These are phyloP conservation scores for Boletus reticulatus DNA, from an alignment of 768 basidiomycete genomes.

Conservation along the genomic window DNA sequence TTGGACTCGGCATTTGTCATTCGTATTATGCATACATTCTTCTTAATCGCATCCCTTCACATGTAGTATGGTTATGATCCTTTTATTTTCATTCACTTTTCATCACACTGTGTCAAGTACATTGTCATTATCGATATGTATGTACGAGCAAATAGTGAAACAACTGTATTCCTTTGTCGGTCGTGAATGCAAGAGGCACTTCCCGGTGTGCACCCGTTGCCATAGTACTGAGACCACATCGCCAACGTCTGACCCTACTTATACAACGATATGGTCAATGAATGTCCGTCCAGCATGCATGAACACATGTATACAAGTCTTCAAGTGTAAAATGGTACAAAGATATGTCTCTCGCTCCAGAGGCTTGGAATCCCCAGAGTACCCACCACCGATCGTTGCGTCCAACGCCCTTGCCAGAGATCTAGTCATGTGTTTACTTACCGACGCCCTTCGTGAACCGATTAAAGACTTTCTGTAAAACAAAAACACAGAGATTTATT, in stretches of 20 bases:
- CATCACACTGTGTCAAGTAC: neutral
- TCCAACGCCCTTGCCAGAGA: neutral
- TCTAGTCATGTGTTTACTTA: conserved; percentile 17
- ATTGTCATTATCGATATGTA: conserved; percentile 28
- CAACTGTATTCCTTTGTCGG: conserved; percentile 1
- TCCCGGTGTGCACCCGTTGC: neutral
- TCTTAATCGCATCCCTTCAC: conserved; percentile 6
- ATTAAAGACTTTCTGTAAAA: conserved; percentile 29
- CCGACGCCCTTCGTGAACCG: conserved; percentile 20
- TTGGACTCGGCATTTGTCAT: neutral
- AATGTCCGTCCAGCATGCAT: neutral
- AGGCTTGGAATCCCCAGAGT: neutral
- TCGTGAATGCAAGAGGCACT: neutral
- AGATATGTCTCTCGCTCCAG: neutral
- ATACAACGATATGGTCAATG: neutral
- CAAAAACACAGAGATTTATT: conserved; percentile 19
- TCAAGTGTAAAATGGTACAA: conserved; percentile 3
- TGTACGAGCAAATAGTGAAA: conserved; percentile 2
- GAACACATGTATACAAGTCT: conserved; percentile 2
- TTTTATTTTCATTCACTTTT: neutral
- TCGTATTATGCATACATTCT: neutral
- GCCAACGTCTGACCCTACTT: too few species aligned
- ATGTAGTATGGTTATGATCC: conserved; percentile 24
- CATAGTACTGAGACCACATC: too few species aligned
- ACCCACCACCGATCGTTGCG: neutral